Base-by-base conservation (phyloP, 345 rosid genomes). In the Mangifera indica region DNA sequence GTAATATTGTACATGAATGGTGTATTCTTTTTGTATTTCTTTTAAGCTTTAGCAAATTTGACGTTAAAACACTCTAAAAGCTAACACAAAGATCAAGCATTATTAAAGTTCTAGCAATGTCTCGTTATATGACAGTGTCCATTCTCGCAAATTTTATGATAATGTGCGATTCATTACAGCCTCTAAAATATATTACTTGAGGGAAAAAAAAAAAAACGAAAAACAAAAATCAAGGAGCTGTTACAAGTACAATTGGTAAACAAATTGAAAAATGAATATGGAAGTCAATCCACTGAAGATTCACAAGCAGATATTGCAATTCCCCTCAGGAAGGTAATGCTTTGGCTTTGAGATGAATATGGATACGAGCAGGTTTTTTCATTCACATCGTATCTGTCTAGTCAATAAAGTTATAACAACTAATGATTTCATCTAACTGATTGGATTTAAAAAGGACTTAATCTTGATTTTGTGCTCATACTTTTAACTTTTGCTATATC, bases 301-400 rank as follows among this genome's bases (percentile, higher is more conserved):
- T 95, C 99, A 18, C 99, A 95, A 77, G 99, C 98, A n/a, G 99
- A 95, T 82, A 64, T 95, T 0, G 99, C 98, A 46, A 83, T 95
- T 75, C 96, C 91, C 79, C 96, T 91, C 54, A 87, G 97, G 70
- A 88, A 89, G 98, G 98, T 89, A 46, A 49, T 15, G 53, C 13
- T 54, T 52, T 37, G 2, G 13, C 61, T 12, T 66, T 20, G 4
- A 10, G 45, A 10, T 48, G 9, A n/a, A 46, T 32, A 8, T 25
- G 4, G 18, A n/a, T 9, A 24, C 13, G 51, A 49, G 21, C 0
- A 46, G 7, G 48, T 49, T 44, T 34, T 32, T 32, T 53, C 61
- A n/a, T 21, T 52, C 53, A 20, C 29, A n/a, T n/a, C n/a, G n/a
- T 37, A 24, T 70, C 24, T 32, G 58, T 4, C 24, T 15, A 15